Evolutionary conservation across 129 eudicot genomes (phyloP).

Genomic region (Gnaphalium uliginosum): DNA sequence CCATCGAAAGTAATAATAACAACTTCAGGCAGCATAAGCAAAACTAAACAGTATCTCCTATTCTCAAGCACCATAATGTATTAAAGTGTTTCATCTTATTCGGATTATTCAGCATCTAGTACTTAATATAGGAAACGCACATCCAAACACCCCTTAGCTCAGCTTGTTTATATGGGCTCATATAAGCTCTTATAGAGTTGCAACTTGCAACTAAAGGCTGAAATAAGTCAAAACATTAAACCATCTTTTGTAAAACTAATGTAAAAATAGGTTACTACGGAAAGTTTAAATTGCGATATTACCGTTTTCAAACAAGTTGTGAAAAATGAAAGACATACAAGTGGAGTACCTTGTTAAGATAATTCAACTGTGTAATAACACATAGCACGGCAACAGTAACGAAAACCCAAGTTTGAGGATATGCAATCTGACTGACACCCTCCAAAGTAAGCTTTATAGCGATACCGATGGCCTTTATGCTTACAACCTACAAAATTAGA

Average conservation of each 20-base stretch:
- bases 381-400: constrained; percentile 65
- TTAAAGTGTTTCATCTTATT: not conserved
- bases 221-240: not conserved
- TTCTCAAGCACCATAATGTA: not conserved
- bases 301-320: not conserved
- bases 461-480: constrained; percentile 87
- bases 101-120: not conserved
- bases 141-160: not conserved
- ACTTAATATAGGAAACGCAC: not conserved
- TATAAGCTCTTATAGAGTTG: not conserved
- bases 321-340: not conserved
- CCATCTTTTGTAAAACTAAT: not conserved
- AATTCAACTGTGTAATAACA: constrained; percentile 80
- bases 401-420: constrained; percentile 91
- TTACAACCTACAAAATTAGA: constrained; percentile 59
- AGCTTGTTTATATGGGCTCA: not conserved
- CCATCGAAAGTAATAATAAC: not conserved
- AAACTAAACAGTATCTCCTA: not conserved
- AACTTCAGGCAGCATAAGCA: not conserved
- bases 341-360: constrained; percentile 73
- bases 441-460: constrained; percentile 84
- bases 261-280: not conserved
- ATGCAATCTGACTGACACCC: constrained; percentile 70
- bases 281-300: not conserved
- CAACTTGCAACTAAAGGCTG: not conserved